Conservation (phyloP, 129 eudicot species). For the Pittosporum tobira region DNA sequence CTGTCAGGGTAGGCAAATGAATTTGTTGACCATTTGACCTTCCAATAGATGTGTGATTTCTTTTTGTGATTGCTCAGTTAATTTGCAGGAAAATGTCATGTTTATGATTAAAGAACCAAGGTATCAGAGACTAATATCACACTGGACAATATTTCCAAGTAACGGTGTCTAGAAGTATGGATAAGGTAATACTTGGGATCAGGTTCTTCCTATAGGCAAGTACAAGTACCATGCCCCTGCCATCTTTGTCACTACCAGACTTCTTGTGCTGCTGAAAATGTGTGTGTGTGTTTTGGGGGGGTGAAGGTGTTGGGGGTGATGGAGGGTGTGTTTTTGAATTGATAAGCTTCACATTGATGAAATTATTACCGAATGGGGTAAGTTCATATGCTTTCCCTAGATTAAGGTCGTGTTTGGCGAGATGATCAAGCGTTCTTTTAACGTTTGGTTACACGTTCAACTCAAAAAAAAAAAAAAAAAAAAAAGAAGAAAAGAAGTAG, state of each 20-base stretch:
- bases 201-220: neutral
- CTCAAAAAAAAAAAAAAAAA: too few relatives aligned
- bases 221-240: neutral
- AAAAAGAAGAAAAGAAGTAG: too few relatives aligned
- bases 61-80: slow-evolving; percentile 11
- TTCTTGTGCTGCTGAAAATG: too few relatives aligned
- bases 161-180: neutral
- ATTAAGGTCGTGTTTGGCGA: too few relatives aligned
- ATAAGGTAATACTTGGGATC: neutral
- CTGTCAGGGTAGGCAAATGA: slow-evolving; percentile 12
- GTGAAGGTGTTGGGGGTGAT: too few relatives aligned
- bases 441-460: too few relatives aligned
- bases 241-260: neutral
- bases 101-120: neutral
- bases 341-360: too few relatives aligned
- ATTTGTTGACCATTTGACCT: slow-evolving; percentile 14
- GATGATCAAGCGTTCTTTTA: too few relatives aligned
- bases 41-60: slow-evolving; percentile 12
- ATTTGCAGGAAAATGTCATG: slow-evolving; percentile 8
- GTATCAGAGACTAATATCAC: neutral
- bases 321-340: too few relatives aligned
- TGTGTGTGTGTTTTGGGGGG: too few relatives aligned
- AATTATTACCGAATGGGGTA: too few relatives aligned
- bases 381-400: too few relatives aligned
- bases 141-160: neutral